Base-by-base conservation (phyloP, 306 rosid genomes). In the Albizia julibrissin region DNA sequence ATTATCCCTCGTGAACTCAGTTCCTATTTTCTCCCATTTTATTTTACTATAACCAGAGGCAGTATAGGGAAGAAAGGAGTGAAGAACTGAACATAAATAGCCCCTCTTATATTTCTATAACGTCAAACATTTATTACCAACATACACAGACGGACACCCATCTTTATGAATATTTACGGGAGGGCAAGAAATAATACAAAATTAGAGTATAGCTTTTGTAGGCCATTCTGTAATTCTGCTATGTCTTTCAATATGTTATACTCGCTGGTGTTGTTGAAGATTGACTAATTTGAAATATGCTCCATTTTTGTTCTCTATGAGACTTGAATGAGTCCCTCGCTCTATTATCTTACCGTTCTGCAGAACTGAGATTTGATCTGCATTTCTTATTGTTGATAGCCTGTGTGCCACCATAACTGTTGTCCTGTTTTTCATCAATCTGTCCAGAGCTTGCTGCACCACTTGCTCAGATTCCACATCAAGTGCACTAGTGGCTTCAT, bases 351-450 rank as follows among this genome's bases (percentile, higher is more conserved):
- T 95, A 8, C 99, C 98, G 66, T 89, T 90, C 69, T 95, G 97
- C 22, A 95, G 85, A 80, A 95, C 97, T 54, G 99, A 93, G 75
- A 93, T 95, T 85, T 91, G 92, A 81, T 95, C 96, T 50, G 98
- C 94, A 82, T 95, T 91, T 72, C 91, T 87, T 82, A 95, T 95
- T 2, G 99, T 95, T 39, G 98, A 93, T 52, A 95, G 82, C 81
- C 99, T 89, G 67, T 95, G 99, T 21, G 99, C 99, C 83, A 95
- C 97, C 91, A 95, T 85, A 58, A 95, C 76, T 1, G 98, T 93
- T 49, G 99, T 95, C 65, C 99, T 88, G 76, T 90, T 90, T 88
- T 87, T 85, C 98, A 92, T 92, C 83, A 95, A 79, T 73, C 94
- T 80, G 86, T 95, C 98, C 13, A 95, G 83, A 31, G 98, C 97